Evolutionary conservation across 257 asterid species (phyloP).

Genomic region (Forsythia viridissima): DNA sequence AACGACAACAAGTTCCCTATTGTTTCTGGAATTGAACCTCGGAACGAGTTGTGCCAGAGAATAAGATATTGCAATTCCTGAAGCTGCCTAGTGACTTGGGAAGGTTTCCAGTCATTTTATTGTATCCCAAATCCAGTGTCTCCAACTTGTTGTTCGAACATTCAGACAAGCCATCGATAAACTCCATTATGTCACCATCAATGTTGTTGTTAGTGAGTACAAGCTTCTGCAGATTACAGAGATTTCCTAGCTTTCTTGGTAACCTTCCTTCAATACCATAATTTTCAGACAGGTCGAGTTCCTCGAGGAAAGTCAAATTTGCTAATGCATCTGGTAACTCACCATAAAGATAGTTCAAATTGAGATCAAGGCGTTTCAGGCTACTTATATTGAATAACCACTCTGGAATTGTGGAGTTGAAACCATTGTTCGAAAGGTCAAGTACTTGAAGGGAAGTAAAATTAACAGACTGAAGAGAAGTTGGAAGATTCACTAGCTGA

Average conservation of each 20-base stretch:
- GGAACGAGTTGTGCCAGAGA: conserved; percentile 24
- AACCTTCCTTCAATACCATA: conserved; percentile 23
- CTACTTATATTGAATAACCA: conserved; percentile 35
- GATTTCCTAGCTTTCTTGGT: conserved; percentile 22
- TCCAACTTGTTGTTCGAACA: conserved; percentile 29
- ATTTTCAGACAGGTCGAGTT: conserved; percentile 27
- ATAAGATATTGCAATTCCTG: conserved; percentile 19
- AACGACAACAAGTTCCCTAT: conserved; percentile 32
- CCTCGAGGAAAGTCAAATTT: conserved; percentile 30
- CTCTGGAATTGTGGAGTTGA: conserved; percentile 28
- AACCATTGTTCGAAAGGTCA: conserved; percentile 30
- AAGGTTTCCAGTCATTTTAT: conserved; percentile 21
- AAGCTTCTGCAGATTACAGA: conserved; percentile 28
- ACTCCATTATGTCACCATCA: conserved; percentile 16
- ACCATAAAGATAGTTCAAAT: conserved; percentile 11
- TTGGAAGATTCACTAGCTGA: conserved; percentile 28
- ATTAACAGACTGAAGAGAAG: conserved; percentile 26
- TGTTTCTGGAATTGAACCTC: conserved; percentile 32
- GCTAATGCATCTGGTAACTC: conserved; percentile 17
- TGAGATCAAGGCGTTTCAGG: conserved; percentile 24
- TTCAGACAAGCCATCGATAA: conserved; percentile 24
- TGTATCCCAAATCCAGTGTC: conserved; percentile 23
- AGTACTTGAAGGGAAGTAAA: conserved; percentile 35
- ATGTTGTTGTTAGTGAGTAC: conserved; percentile 18
- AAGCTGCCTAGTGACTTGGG: conserved; percentile 33